These are phyloP conservation scores for Ciborinia camelliae DNA, from an alignment of 2,329 filamentous ascomycete genomes.

Conservation along the genomic window DNA sequence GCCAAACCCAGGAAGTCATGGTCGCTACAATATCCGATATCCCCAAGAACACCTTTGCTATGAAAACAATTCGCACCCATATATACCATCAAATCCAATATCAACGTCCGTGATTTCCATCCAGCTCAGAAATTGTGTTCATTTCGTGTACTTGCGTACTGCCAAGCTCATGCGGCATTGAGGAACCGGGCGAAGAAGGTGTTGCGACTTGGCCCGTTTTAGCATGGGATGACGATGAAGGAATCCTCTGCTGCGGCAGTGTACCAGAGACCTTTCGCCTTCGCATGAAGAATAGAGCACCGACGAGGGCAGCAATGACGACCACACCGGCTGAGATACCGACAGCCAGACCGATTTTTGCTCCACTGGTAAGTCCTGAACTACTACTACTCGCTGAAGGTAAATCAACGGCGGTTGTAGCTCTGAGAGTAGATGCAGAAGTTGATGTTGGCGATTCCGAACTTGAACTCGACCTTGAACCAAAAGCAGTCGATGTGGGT, in stretches of 20 bases:
- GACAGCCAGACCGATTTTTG: constrained; percentile 3
- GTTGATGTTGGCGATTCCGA: not conserved
- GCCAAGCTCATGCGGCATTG: not conserved
- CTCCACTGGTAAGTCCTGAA: not conserved
- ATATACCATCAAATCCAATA: not conserved
- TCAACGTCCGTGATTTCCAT: not conserved
- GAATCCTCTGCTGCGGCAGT: not conserved
- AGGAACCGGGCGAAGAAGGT: too few species aligned
- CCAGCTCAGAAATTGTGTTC: not conserved
- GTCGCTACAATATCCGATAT: not conserved
- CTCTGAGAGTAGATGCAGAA: not conserved
- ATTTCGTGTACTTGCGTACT: not conserved
- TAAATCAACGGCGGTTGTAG: not conserved
- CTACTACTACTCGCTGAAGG: not conserved
- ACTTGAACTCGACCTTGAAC: not conserved
- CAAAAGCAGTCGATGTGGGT: constrained; percentile 4
- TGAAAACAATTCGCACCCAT: not conserved
- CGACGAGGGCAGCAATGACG: not conserved
- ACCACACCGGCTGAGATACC: not conserved
- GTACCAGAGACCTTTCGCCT: not conserved
- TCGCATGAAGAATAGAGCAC: not conserved
- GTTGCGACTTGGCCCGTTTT: not conserved
- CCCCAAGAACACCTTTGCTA: not conserved
- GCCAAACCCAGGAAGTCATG: not conserved
- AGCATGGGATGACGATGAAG: not conserved